Base-by-base conservation (phyloP, 2,329 filamentous ascomycete genomes). In the Verticillium longisporum region DNA sequence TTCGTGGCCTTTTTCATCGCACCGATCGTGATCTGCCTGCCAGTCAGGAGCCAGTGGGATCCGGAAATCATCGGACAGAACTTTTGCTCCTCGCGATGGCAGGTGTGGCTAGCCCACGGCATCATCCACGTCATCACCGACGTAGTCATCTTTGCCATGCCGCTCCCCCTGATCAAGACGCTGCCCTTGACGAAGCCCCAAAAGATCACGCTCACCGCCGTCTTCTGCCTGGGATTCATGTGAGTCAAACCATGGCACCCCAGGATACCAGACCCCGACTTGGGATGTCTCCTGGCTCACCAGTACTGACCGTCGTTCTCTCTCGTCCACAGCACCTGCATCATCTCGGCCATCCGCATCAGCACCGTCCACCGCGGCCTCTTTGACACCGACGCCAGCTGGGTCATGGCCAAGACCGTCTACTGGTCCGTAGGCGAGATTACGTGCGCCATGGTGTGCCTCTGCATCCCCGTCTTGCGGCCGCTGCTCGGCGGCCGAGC, bases 401-500 rank as follows among this genome's bases (percentile, higher is more conserved):
- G 68, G 64, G 68, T 73, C 55, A 69, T 73, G 58, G 65, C 68
- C 7, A 57, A 61, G n/a, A 70, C 69, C 4, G 69, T 69, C 14
- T 68, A 72, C 65, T 77, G 75, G 73, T 74, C 73, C 21, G 69
- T 76, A 56, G 70, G 75, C 59, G 76, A 78, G 63, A 72, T 76
- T 62, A 73, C 73, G 56, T 69, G 72, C 57, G 75, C 73, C 60
- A 70, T 77, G 62, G 67, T 77, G 13, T 77, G 75, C 62, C 69
- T 73, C 55, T 76, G 74, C 61, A 70, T 77, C 5, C 75, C 75
- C 0, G 75, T 74, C 15, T 65, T 77, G 1, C 70, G 74, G 2
- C 73, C 73, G 14, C 59, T 73, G 6, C 60, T 73, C 31, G 62
- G 36, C 4, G 45, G 45, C 45, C 21, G 45, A 13, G n/a, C 45